Conservation (phyloP, 352 stramenopile species). For the Thalassiosira livingstoniorum region DNA sequence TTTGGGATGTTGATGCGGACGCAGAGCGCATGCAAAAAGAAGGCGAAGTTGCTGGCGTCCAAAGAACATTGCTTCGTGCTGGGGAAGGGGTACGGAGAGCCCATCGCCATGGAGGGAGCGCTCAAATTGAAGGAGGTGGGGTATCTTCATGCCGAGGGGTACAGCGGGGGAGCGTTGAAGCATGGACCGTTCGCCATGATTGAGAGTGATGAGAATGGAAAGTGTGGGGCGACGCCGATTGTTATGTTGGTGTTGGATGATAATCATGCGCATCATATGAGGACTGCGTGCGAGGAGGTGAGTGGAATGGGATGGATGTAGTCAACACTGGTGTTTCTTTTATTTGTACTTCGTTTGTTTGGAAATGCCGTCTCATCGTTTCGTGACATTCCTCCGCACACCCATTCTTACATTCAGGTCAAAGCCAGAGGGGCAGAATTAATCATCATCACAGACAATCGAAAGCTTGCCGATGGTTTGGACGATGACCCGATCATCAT, state of each 20-base stretch:
- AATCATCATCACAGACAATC: conserved; percentile 97
- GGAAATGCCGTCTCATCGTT: no score
- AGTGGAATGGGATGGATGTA: neutral
- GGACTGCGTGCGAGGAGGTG: conserved; percentile 90
- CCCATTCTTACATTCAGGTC: conserved; percentile 74
- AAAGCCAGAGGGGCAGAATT: conserved; percentile 93
- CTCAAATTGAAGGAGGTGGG: conserved; percentile 99
- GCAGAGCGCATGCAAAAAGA: conserved; percentile 89
- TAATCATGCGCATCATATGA: conserved; percentile 91
- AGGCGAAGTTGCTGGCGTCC: conserved; percentile 88
- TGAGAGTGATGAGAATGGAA: conserved; percentile 89
- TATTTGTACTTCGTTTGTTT: no score
- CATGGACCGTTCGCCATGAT: conserved; percentile 98
- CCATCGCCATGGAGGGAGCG: conserved; percentile 95
- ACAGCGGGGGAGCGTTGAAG: conserved; percentile 95
- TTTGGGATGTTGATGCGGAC: conserved; percentile 96
- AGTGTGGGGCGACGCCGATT: conserved; percentile 93
- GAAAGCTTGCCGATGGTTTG: conserved; percentile 92
- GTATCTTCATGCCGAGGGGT: conserved; percentile 97
- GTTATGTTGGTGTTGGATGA: conserved; percentile 89
- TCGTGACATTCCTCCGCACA: no score
- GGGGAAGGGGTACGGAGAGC: conserved; percentile 90
- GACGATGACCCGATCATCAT: conserved; percentile 93
- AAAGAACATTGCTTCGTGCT: conserved; percentile 94
- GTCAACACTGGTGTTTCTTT: no score